Conservation (phyloP, 1,284 basidiomycete species). For the Dichomitus squalens region DNA sequence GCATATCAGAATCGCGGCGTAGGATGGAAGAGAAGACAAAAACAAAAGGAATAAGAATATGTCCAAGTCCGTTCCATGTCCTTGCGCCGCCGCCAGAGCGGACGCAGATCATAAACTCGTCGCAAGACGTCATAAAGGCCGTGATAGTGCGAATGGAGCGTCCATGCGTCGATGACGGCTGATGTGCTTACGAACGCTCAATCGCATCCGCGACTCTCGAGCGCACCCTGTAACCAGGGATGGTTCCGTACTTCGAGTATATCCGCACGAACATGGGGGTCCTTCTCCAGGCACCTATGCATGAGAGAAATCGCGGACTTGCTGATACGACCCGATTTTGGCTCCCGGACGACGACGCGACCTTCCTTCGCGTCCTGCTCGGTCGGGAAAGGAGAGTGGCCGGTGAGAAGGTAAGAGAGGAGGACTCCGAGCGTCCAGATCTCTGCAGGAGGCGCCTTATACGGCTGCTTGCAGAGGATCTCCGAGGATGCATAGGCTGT, state of each 20-base stretch:
- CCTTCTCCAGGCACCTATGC: conserved; percentile 72
- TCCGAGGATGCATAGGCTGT: conserved; percentile 82
- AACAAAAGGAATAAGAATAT: conserved; percentile 21
- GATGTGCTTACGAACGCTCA: neutral
- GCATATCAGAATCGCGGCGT: conserved; percentile 6
- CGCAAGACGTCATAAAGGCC: neutral
- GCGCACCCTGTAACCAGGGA: conserved; percentile 62
- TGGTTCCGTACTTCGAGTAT: conserved; percentile 77
- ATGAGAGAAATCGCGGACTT: conserved; percentile 49
- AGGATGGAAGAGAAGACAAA: conserved; percentile 12
- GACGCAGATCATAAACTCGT: neutral
- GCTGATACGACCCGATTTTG: conserved; percentile 22
- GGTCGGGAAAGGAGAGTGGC: conserved; percentile 82
- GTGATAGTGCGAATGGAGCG: neutral
- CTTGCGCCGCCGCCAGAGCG: conserved; percentile 8
- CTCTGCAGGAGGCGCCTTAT: conserved; percentile 81
- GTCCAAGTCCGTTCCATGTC: conserved; percentile 5
- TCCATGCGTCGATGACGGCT: neutral
- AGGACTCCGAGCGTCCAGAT: conserved; percentile 93
- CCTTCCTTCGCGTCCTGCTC: conserved; percentile 65
- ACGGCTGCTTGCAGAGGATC: conserved; percentile 75
- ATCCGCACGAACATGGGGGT: conserved; percentile 67
- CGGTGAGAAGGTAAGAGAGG: conserved; percentile 84
- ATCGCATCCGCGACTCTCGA: conserved; percentile 28
- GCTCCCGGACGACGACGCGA: conserved; percentile 37